Evolutionary conservation across 1,284 basidiomycete genomes (phyloP).

Genomic region (Gymnopus androsaceus): DNA sequence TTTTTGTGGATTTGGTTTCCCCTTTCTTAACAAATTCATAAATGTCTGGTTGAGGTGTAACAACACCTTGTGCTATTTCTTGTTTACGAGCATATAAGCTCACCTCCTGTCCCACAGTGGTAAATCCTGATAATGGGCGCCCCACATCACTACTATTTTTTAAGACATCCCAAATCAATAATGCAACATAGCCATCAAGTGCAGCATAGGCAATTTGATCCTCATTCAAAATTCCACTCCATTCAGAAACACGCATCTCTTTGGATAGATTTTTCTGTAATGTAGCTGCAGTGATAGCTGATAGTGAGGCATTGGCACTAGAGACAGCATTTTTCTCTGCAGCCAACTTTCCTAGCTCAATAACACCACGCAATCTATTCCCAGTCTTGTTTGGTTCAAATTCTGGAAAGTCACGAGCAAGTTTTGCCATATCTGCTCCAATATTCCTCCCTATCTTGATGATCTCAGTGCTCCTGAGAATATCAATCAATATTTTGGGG

Average conservation of each 20-base stretch:
- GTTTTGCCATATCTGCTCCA: constrained; percentile 20
- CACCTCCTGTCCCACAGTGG: constrained; percentile 9
- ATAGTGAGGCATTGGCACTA: constrained; percentile 17
- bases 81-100: too few species aligned
- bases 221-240: constrained; percentile 10
- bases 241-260: constrained; percentile 13
- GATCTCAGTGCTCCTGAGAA: constrained; percentile 15
- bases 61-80: background rate
- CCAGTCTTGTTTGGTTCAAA: constrained; percentile 16
- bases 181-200: constrained; percentile 19
- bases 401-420: constrained; percentile 18
- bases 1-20: background rate
- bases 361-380: constrained; percentile 5
- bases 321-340: constrained; percentile 18
- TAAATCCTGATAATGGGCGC: background rate
- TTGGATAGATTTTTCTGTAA: constrained; percentile 13
- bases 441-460: constrained; percentile 20
- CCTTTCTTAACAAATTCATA: background rate
- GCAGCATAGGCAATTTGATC: constrained; percentile 18
- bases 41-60: background rate
- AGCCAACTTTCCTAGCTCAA: constrained; percentile 19
- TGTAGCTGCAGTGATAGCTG: constrained; percentile 15
- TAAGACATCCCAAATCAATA: constrained; percentile 15
- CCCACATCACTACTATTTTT: constrained; percentile 3
- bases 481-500: constrained; percentile 2